phyloP scores from a whole-genome alignment of 805 yeast genomes.

The Clavispora carvajalis region DNA sequence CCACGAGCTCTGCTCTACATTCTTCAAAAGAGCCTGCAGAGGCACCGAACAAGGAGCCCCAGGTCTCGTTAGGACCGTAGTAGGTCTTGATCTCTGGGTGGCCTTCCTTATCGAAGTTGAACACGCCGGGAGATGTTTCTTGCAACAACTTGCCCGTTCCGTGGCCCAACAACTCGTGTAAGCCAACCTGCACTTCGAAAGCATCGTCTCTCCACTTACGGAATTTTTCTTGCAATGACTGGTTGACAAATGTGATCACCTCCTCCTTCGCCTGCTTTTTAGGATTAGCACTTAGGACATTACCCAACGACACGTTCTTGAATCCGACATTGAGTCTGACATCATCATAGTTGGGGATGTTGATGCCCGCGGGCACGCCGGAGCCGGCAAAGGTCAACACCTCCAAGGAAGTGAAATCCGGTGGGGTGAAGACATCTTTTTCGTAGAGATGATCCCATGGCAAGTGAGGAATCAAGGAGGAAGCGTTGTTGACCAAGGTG shows the following conservation, averaged over 20 bases:
- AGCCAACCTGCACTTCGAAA: slow-evolving; percentile 90
- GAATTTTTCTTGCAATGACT: slow-evolving; percentile 50
- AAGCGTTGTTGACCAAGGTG: slow-evolving; percentile 61
- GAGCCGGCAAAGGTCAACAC: slow-evolving; percentile 86
- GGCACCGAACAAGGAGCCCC: slow-evolving; percentile 84
- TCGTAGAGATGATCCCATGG: slow-evolving; percentile 80
- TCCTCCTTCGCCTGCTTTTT: slow-evolving; percentile 60
- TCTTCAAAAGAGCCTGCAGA: slow-evolving; percentile 87
- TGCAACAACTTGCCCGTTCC: slow-evolving; percentile 81
- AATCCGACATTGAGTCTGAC: slow-evolving; percentile 79
- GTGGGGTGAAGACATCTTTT: slow-evolving; percentile 83
- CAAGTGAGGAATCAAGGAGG: slow-evolving; percentile 53
- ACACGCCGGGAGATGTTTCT: slow-evolving; percentile 50
- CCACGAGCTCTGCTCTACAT: slow-evolving; percentile 89
- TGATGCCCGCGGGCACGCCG: slow-evolving; percentile 91
- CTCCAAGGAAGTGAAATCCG: slow-evolving; percentile 88
- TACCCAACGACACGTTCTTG: slow-evolving; percentile 86
- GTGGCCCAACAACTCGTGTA: slow-evolving; percentile 87
- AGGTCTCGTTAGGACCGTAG: slow-evolving; percentile 78
- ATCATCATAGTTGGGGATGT: slow-evolving; percentile 89
- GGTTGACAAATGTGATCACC: slow-evolving; percentile 61
- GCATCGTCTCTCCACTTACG: slow-evolving; percentile 73
- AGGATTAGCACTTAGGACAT: slow-evolving; percentile 67
- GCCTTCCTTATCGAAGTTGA: slow-evolving; percentile 61
- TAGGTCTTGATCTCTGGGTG: slow-evolving; percentile 70